Base-by-base conservation (phyloP, 768 basidiomycete genomes). In the Mycena kentingensis region DNA sequence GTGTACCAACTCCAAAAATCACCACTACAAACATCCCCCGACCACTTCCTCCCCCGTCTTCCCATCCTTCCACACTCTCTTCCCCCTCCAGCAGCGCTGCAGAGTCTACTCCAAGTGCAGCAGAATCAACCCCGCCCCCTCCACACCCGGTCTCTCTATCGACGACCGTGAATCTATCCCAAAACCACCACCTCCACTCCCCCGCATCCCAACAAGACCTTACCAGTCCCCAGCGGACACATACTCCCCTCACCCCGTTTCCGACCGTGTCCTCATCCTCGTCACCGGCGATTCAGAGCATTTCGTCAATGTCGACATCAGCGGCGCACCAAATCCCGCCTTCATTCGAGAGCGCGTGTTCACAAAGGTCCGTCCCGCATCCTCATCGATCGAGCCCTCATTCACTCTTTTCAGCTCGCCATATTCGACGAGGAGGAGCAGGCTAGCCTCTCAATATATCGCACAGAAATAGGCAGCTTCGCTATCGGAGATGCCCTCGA, bases 401-500 rank as follows among this genome's bases (percentile, higher is more conserved):
- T 44, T 61, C n/a, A 38, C 47, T 51, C 49, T 28, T 57, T 24
- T 6, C 57, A 93, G 90, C 74, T 93, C 55, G 82, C 84, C 65
- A 88, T 98, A 36, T 77, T 79, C 31, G 91, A 93, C 62, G 94
- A 95, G 53, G 91, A 96, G 51, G 77, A 77, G 35, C 85, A 89
- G 64, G 67, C 77, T 7, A 82, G 79, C 25, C 86, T 87, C 65
- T 82, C 85, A 22, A 87, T 98, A 49, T 93, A 90, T 73, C 87
- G 85, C 55, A 96, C 93, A 1, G 89, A 91, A 69, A 87, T 97
- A 62, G 90, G 89, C 52, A 79, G 82, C 24, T 87, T 77, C 58
- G 87, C 88, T 16, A 80, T 88, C 37, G 84, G 90, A 4, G 84
- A 85, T 13, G 82, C 93, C 6, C 70, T 97, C 27, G 71, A 80